Percentiles rank a stretch among this genome's conserved stretches.
These are phyloP conservation scores for Helotiales sp. DNA, from an alignment of 2,329 filamentous ascomycete genomes.

Conservation along the genomic window DNA sequence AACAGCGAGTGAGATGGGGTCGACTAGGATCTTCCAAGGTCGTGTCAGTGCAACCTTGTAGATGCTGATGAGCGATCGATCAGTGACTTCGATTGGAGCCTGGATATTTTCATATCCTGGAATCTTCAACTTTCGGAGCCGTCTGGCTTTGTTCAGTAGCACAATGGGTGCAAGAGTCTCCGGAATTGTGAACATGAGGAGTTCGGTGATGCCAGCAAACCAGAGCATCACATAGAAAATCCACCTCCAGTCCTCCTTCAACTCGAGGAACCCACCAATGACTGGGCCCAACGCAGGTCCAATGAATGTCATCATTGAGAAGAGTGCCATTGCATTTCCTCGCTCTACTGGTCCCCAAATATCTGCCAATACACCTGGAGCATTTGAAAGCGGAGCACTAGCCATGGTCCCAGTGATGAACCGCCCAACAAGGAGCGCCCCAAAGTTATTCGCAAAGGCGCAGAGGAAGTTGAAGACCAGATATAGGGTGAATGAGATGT, in stretches of 20 bases:
- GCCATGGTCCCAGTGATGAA: constrained; percentile 70
- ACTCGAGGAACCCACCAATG: constrained; percentile 60
- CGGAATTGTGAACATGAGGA: constrained; percentile 61
- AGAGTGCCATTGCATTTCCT: constrained; percentile 65
- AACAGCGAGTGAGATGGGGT: constrained; percentile 84
- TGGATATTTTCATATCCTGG: constrained; percentile 58
- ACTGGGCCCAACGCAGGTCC: constrained; percentile 56
- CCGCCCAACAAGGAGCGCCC: constrained; percentile 65
- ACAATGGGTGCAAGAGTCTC: constrained; percentile 60
- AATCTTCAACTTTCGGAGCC: constrained; percentile 55
- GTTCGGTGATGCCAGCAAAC: constrained; percentile 46
- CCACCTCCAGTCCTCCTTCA: constrained; percentile 59
- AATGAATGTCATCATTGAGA: constrained; percentile 66
- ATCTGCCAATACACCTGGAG: constrained; percentile 66
- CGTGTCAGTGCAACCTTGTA: constrained; percentile 85
- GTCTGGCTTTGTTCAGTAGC: constrained; percentile 57
- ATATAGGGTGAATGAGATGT: constrained; percentile 61
- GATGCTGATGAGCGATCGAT: constrained; percentile 51
- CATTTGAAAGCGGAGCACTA: constrained; percentile 64
- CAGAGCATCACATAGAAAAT: constrained; percentile 54
- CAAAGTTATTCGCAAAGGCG: constrained; percentile 62
- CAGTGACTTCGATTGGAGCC: constrained; percentile 67
- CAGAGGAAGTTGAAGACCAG: constrained; percentile 66
- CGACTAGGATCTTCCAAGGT: constrained; percentile 88
- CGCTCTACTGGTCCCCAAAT: constrained; percentile 60